Percentiles rank a stretch among this genome's conserved stretches.
Evolutionary conservation across 2,329 filamentous ascomycete genomes (phyloP).

Genomic region (Calonectria naviculata): DNA sequence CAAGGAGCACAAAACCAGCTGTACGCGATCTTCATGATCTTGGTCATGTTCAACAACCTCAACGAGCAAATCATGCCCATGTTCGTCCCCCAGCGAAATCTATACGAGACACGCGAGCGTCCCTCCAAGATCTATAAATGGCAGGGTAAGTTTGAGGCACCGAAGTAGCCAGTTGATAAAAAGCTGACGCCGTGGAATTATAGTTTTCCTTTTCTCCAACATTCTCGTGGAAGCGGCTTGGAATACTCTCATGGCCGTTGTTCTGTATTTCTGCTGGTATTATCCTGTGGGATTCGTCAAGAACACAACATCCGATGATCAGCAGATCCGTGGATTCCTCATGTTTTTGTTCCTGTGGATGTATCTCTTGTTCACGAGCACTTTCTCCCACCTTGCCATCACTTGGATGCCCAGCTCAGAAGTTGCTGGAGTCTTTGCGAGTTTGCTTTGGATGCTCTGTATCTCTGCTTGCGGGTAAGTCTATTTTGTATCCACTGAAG

Average conservation of each 20-base stretch:
- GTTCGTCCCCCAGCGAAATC: constrained; percentile 72
- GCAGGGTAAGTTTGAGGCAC: constrained; percentile 29
- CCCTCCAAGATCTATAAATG: constrained; percentile 71
- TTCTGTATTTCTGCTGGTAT: constrained; percentile 74
- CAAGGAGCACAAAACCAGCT: constrained; percentile 75
- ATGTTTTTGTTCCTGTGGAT: constrained; percentile 71
- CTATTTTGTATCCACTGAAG: no score
- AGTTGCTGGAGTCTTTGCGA: constrained; percentile 68
- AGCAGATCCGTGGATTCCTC: constrained; percentile 61
- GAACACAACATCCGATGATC: constrained; percentile 61
- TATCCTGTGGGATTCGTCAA: constrained; percentile 72
- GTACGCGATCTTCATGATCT: constrained; percentile 75
- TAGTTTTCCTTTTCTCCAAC: constrained; percentile 67
- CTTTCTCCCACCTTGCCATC: constrained; percentile 72
- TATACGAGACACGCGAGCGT: constrained; percentile 76
- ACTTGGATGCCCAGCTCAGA: constrained; percentile 66
- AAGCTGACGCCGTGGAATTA: neutral
- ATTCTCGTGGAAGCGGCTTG: constrained; percentile 72
- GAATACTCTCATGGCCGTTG: constrained; percentile 67
- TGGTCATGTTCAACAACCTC: constrained; percentile 71
- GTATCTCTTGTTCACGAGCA: constrained; percentile 73
- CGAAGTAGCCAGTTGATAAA: neutral
- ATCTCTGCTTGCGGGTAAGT: constrained; percentile 66
- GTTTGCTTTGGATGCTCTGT: constrained; percentile 69
- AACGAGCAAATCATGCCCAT: constrained; percentile 75